phyloP scores from a whole-genome alignment of 345 rosid genomes.

The Turritis glabra region DNA sequence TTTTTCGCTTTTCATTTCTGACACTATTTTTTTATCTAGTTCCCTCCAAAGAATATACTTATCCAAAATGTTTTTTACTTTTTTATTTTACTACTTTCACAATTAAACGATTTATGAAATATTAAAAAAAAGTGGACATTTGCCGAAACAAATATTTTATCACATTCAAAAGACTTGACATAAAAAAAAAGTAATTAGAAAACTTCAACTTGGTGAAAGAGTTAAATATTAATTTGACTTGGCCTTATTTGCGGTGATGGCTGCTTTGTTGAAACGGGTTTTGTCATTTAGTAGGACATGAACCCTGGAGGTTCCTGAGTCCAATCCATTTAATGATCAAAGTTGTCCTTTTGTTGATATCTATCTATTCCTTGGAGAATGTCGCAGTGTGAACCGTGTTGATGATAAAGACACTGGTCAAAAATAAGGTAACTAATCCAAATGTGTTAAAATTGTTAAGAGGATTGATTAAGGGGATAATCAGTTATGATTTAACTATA shows the following conservation, averaged over 20 bases:
- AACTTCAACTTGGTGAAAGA: background rate
- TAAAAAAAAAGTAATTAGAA: background rate
- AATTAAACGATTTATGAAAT: too few species aligned
- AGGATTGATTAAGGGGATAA: too few species aligned
- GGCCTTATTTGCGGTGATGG: slow-evolving; percentile 11
- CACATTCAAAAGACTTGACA: background rate
- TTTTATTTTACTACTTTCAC: too few species aligned
- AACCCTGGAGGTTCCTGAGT: background rate
- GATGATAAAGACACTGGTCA: background rate
- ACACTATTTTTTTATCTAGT: background rate
- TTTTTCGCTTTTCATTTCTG: background rate
- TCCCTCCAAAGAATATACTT: too few species aligned
- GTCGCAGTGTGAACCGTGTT: background rate
- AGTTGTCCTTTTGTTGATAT: slow-evolving; percentile 14
- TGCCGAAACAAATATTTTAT: too few species aligned
- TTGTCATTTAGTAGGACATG: slow-evolving; percentile 19
- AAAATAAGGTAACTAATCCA: background rate
- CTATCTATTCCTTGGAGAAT: background rate
- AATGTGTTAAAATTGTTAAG: too few species aligned
- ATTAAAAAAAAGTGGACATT: too few species aligned
- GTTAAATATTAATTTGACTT: slow-evolving; percentile 11
- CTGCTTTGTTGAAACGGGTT: background rate
- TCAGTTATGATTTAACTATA: too few species aligned
- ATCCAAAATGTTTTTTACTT: too few species aligned
- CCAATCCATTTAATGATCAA: background rate